Percentiles rank a stretch among this genome's conserved stretches.
phyloP scores from a whole-genome alignment of 345 rosid species.

The Sonneratia caseolaris region DNA sequence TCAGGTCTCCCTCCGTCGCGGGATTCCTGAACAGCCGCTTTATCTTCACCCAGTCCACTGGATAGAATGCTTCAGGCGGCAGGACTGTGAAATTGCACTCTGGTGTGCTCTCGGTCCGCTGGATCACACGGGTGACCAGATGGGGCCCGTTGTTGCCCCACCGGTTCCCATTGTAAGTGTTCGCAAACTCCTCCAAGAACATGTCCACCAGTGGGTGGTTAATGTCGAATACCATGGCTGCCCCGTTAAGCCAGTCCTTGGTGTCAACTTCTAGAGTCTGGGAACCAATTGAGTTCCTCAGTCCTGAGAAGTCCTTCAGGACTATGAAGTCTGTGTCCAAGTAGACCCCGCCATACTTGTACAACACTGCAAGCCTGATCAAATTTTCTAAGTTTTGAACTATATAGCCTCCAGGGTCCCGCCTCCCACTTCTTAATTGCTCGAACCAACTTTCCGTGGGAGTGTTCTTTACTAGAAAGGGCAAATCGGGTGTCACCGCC shows the following conservation, averaged over 20 bases:
- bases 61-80: conserved; percentile 57
- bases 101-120: conserved; percentile 29
- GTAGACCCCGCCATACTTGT: conserved; percentile 73
- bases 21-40: conserved; percentile 44
- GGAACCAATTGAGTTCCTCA: conserved; percentile 66
- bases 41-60: conserved; percentile 53
- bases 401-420: conserved; percentile 53
- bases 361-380: conserved; percentile 47
- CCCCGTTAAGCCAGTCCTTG: conserved; percentile 53
- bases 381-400: conserved; percentile 66
- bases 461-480: conserved; percentile 44
- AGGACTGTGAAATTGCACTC: conserved; percentile 33
- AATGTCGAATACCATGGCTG: conserved; percentile 54
- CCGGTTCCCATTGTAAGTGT: conserved; percentile 56
- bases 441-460: conserved; percentile 59
- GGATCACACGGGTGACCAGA: conserved; percentile 51
- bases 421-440: conserved; percentile 26
- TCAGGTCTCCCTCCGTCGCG: conserved; percentile 13
- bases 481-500: conserved; percentile 52
- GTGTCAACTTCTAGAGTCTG: conserved; percentile 40
- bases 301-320: conserved; percentile 36
- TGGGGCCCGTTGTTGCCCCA: conserved; percentile 92
- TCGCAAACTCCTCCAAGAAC: conserved; percentile 64
- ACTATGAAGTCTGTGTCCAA: conserved; percentile 68
- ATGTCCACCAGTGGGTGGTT: conserved; percentile 46